Evolutionary conservation across 176 grass and related monocot genomes (phyloP).

Genomic region (Canna indica): DNA sequence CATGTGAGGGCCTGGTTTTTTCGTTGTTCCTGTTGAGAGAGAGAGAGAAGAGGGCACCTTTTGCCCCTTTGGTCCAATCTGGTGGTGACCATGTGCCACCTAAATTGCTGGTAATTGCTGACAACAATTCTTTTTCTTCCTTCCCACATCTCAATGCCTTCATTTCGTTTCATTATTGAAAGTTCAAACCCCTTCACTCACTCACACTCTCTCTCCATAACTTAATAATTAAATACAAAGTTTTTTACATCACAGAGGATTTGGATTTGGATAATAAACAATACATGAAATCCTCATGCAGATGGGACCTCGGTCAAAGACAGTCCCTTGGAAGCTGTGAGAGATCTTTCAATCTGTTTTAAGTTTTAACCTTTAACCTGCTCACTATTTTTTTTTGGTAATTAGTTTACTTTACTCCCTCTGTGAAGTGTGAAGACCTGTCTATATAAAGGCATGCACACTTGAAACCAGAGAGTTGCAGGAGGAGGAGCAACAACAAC

Average conservation of each 20-base stretch:
- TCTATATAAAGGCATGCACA: constrained; percentile 3
- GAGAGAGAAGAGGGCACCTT: neutral
- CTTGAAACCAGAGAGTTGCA: neutral
- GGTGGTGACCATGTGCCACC: constrained; percentile 17
- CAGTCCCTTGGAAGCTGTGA: neutral
- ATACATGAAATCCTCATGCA: neutral
- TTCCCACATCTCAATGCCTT: neutral
- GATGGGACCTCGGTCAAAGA: neutral
- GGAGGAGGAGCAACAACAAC: neutral
- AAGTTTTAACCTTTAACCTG: neutral
- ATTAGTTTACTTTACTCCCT: no score
- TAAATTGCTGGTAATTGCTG: constrained; percentile 2
- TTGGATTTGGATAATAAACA: neutral
- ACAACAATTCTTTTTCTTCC: neutral
- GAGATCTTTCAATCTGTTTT: neutral
- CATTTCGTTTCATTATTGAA: neutral
- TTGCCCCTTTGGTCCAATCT: neutral
- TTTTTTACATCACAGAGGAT: neutral
- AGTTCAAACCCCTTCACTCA: no score
- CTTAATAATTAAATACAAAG: no score
- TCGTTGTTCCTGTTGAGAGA: constrained; percentile 10
- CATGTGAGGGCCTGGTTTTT: constrained; percentile 20
- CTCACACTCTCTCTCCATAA: no score
- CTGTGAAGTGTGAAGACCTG: no score
- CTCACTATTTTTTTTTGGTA: no score